Conservation (phyloP, 345 rosid species). For the Mallotus nudiflorus region DNA sequence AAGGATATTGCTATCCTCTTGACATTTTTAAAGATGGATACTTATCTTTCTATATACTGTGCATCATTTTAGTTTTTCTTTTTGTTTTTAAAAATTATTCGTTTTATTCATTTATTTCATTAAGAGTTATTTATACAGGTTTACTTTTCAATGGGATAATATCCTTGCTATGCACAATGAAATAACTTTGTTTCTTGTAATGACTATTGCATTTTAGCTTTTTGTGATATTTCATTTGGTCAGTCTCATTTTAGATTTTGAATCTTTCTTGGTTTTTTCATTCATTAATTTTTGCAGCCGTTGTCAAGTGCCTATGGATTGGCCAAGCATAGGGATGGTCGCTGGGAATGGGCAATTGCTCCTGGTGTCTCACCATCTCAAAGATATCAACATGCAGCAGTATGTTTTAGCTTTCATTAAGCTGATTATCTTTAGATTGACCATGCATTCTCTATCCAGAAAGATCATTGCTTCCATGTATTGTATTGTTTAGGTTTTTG, state of each 20-base stretch:
- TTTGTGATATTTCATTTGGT: conserved; percentile 22
- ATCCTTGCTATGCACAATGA: neutral
- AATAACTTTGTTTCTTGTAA: conserved; percentile 11
- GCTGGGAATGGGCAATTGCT: conserved; percentile 99
- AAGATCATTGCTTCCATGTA: conserved; percentile 16
- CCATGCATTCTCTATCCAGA: neutral
- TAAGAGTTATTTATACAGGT: too few relatives aligned
- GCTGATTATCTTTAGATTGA: conserved; percentile 2
- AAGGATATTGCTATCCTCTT: neutral
- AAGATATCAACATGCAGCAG: conserved; percentile 99
- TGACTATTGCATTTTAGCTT: neutral
- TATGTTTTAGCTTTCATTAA: conserved; percentile 41
- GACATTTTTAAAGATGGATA: too few relatives aligned
- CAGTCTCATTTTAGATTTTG: conserved; percentile 18
- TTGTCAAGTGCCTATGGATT: conserved; percentile 97
- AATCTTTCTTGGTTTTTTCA: too few relatives aligned
- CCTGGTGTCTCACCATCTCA: conserved; percentile 98
- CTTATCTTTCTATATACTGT: neutral
- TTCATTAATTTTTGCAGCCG: conserved; percentile 54
- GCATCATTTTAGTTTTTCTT: neutral
- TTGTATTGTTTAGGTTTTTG: conserved; percentile 73
- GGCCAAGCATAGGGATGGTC: conserved; percentile 99
- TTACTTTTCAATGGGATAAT: too few relatives aligned
- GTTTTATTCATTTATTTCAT: too few relatives aligned
- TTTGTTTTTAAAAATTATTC: too few relatives aligned